phyloP scores from a whole-genome alignment of 2,329 filamentous ascomycete genomes.

The Alternaria ventricosa region DNA sequence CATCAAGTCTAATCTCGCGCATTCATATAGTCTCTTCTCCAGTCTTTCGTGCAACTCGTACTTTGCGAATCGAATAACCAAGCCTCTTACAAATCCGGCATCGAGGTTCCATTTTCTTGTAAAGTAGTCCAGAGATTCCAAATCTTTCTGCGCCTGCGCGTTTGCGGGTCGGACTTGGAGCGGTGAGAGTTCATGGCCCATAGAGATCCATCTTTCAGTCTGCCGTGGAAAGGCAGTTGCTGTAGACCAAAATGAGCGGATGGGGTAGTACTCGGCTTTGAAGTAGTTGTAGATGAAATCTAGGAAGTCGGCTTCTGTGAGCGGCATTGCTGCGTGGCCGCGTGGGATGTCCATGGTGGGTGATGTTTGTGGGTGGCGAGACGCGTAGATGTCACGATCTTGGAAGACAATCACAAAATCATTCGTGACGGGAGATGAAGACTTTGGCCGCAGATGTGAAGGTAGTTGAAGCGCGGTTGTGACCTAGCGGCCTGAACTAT shows the following conservation, averaged over 20 bases:
- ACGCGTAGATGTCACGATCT: not conserved
- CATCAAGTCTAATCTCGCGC: conserved; percentile 43
- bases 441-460: not conserved
- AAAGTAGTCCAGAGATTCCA: conserved; percentile 44
- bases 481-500: conserved; percentile 1
- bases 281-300: conserved; percentile 48
- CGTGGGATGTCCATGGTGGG: conserved; percentile 42
- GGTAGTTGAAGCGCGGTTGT: not conserved
- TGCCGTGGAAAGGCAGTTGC: conserved; percentile 42
- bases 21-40: conserved; percentile 47
- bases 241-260: conserved; percentile 46
- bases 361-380: conserved; percentile 13
- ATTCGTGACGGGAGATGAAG: not conserved
- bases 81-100: conserved; percentile 37
- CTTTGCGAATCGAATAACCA: conserved; percentile 44
- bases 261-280: conserved; percentile 48
- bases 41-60: conserved; percentile 45
- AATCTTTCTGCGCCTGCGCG: conserved; percentile 46
- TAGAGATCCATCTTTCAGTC: conserved; percentile 37
- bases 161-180: conserved; percentile 40
- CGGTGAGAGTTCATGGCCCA: conserved; percentile 45
- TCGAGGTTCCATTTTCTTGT: conserved; percentile 41
- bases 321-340: conserved; percentile 38
- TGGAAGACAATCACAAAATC: not conserved
- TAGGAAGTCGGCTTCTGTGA: conserved; percentile 42